Evolutionary conservation across 2,329 filamentous ascomycete species (phyloP).

Genomic region (Ophiobolus disseminans): DNA sequence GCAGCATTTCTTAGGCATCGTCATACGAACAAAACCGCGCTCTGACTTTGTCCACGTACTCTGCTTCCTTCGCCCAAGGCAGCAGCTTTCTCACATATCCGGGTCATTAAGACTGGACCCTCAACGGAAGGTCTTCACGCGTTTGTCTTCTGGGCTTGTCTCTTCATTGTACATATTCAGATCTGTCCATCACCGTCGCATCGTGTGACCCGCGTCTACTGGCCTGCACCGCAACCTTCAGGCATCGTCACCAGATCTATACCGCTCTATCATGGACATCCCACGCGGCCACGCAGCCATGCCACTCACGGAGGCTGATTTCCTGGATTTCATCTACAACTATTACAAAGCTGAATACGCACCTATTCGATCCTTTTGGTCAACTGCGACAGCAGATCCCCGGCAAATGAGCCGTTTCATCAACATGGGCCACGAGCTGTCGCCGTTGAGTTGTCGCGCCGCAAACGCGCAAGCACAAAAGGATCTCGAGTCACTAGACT

Average conservation of each 20-base stretch:
- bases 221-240: background rate
- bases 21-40: slow-evolving; percentile 22
- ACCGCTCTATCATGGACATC: slow-evolving; percentile 36
- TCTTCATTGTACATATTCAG: background rate
- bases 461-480: slow-evolving; percentile 48
- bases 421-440: slow-evolving; percentile 44
- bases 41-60: slow-evolving; percentile 24
- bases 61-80: slow-evolving; percentile 32
- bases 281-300: slow-evolving; percentile 37
- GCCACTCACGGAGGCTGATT: slow-evolving; percentile 44
- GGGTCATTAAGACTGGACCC: slow-evolving; percentile 1
- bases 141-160: background rate
- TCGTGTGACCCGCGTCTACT: slow-evolving; percentile 7
- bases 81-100: slow-evolving; percentile 34
- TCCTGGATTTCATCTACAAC: slow-evolving; percentile 46
- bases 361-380: slow-evolving; percentile 46
- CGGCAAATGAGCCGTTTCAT: slow-evolving; percentile 40
- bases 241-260: slow-evolving; percentile 13
- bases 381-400: slow-evolving; percentile 44
- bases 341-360: slow-evolving; percentile 50
- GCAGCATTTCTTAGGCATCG: slow-evolving; percentile 23
- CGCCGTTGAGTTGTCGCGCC: slow-evolving; percentile 36
- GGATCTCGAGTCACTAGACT: slow-evolving; percentile 44
- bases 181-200: slow-evolving; percentile 1
- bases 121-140: background rate